Evolutionary conservation across 768 basidiomycete species (phyloP).

Genomic region (Boletus sensibilis): DNA sequence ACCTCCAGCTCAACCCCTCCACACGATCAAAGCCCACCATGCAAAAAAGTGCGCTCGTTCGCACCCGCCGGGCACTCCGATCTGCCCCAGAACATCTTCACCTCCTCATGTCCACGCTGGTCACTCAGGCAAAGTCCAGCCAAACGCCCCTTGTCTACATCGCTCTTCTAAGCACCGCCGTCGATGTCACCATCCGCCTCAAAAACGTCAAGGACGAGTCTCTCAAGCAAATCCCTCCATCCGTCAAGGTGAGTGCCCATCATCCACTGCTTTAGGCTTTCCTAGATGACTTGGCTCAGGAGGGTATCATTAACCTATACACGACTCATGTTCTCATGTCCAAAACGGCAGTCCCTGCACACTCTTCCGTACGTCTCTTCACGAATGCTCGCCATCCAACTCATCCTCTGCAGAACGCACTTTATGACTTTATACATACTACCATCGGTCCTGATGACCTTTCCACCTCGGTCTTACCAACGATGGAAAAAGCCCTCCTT

Average conservation of each 20-base stretch:
- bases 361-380: constrained; percentile 51
- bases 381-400: constrained; percentile 4
- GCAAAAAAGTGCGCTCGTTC: constrained; percentile 58
- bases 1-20: constrained; percentile 53
- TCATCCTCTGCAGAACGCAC: constrained; percentile 40
- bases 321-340: constrained; percentile 62
- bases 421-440: constrained; percentile 59
- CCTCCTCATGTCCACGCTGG: constrained; percentile 50
- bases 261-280: background rate
- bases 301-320: constrained; percentile 60
- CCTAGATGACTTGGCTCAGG: constrained; percentile 35
- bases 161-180: constrained; percentile 62
- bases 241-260: constrained; percentile 43
- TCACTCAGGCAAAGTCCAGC: constrained; percentile 50
- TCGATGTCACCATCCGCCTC: constrained; percentile 70
- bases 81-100: constrained; percentile 54
- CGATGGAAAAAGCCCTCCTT: constrained; percentile 75
- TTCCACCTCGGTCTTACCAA: constrained; percentile 55
- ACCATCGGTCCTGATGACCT: constrained; percentile 55
- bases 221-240: constrained; percentile 42
- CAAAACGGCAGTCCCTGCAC: constrained; percentile 56
- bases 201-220: constrained; percentile 51
- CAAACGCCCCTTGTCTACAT: constrained; percentile 40
- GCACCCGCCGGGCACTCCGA: constrained; percentile 65
- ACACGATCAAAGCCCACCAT: constrained; percentile 56